These are phyloP conservation scores for Stagonosporopsis rhizophila DNA, from an alignment of 2,329 filamentous ascomycete species.

Conservation along the genomic window DNA sequence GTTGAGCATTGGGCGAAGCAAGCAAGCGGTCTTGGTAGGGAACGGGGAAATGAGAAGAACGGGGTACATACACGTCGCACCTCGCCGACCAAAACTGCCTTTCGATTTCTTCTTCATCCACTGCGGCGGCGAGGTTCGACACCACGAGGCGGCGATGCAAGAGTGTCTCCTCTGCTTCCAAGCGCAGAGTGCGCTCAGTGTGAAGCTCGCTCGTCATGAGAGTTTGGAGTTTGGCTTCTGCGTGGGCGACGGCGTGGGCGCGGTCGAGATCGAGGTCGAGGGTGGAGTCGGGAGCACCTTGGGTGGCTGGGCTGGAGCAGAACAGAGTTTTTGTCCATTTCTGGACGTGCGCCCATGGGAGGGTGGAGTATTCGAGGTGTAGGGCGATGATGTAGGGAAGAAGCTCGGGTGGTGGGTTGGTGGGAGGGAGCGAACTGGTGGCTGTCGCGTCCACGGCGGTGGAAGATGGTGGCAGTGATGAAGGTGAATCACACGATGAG, in stretches of 20 bases:
- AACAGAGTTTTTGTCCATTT: conserved; percentile 26
- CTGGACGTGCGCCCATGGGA: conserved; percentile 19
- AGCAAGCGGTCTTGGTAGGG: not conserved
- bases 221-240: conserved; percentile 15
- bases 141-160: conserved; percentile 29
- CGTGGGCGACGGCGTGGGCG: conserved; percentile 15
- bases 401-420: not conserved
- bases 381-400: conserved; percentile 18
- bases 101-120: conserved; percentile 24
- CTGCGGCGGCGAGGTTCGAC: conserved; percentile 37
- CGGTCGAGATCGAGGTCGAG: conserved; percentile 10
- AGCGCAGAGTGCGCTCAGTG: conserved; percentile 17
- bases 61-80: conserved; percentile 28
- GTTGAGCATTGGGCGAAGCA: too few species aligned
- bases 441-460: not conserved
- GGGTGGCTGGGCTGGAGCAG: conserved; percentile 13
- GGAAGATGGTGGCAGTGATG: not conserved
- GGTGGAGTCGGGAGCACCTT: not conserved
- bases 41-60: not conserved
- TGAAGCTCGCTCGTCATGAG: conserved; percentile 19
- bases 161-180: conserved; percentile 17
- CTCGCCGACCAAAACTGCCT: conserved; percentile 23
- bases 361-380: conserved; percentile 20
- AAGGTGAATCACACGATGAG: not conserved
- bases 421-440: not conserved